Conservation (phyloP, 768 basidiomycete species). For the Agaricus subrufescens region DNA sequence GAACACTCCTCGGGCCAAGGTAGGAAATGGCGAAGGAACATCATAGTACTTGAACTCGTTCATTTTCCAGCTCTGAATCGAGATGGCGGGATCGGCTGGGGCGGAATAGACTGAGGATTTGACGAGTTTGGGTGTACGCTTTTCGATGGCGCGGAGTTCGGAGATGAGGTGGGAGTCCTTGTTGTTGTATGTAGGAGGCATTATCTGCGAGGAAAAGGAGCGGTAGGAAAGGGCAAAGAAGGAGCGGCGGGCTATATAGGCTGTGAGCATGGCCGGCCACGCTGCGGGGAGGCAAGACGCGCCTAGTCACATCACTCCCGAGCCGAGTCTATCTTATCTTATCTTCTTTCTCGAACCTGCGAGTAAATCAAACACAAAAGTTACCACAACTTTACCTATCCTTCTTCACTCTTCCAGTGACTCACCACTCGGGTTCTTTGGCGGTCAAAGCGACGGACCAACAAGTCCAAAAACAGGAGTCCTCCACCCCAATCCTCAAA, state of each 20-base stretch:
- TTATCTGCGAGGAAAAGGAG: conserved; percentile 5
- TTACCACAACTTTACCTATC: too few relatives aligned
- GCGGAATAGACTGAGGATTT: conserved; percentile 51
- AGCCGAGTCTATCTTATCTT: too few relatives aligned
- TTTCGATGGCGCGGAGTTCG: conserved; percentile 46
- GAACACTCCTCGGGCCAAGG: conserved; percentile 90
- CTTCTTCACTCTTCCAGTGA: too few relatives aligned
- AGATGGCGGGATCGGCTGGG: conserved; percentile 49
- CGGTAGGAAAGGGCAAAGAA: neutral
- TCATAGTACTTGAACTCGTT: conserved; percentile 94
- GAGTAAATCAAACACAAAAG: too few relatives aligned
- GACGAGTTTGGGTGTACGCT: conserved; percentile 60
- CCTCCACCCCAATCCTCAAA: too few relatives aligned
- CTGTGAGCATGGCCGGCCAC: neutral
- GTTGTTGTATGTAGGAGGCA: conserved; percentile 13
- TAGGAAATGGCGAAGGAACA: conserved; percentile 88
- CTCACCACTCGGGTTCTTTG: too few relatives aligned
- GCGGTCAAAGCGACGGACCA: too few relatives aligned
- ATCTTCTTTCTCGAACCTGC: too few relatives aligned
- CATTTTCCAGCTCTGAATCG: conserved; percentile 92
- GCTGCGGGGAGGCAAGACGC: too few relatives aligned
- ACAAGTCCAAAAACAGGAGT: too few relatives aligned
- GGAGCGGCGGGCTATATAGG: neutral
- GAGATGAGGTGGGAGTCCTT: conserved; percentile 60
- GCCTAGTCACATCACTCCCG: too few relatives aligned